Percentiles rank a stretch among this genome's conserved stretches.
Evolutionary conservation across 495 filamentous ascomycete genomes (phyloP).

Genomic region (Copromyces sp.): DNA sequence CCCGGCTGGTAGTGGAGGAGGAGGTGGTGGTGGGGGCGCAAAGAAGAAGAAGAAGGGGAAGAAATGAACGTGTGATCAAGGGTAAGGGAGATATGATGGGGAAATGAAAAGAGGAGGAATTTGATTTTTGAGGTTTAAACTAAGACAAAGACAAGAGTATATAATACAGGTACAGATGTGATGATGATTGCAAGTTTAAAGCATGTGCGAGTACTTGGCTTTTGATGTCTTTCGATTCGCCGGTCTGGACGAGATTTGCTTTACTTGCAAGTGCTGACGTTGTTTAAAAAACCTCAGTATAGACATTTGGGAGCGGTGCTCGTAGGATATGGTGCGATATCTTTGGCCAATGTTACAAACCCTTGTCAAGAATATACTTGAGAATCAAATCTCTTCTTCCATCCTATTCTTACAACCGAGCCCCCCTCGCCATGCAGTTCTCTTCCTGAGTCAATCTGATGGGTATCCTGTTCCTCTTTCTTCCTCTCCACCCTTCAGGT

Average conservation of each 20-base stretch:
- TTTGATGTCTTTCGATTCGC: neutral
- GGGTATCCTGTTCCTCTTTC: neutral
- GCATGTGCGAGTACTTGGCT: neutral
- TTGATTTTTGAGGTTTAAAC: neutral
- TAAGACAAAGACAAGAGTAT: neutral
- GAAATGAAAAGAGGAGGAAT: neutral
- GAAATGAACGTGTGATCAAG: conserved; percentile 30
- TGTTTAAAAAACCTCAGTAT: neutral
- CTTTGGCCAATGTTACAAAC: too few relatives aligned
- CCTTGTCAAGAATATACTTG: too few relatives aligned
- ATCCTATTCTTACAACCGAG: too few relatives aligned
- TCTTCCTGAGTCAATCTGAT: neutral
- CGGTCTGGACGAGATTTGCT: neutral
- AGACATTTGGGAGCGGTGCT: too few relatives aligned
- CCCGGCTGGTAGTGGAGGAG: conserved; percentile 6
- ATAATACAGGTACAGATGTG: neutral
- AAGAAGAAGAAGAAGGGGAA: conserved; percentile 63
- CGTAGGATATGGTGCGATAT: too few relatives aligned
- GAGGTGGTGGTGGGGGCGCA: conserved; percentile 29
- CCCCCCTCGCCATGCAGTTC: neutral
- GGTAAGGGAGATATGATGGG: neutral
- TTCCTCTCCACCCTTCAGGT: too few relatives aligned
- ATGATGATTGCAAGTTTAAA: neutral
- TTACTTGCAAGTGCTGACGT: neutral
- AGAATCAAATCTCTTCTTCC: too few relatives aligned